Conservation (phyloP, 495 filamentous ascomycete genomes). For the Neurospora tetraspora region DNA sequence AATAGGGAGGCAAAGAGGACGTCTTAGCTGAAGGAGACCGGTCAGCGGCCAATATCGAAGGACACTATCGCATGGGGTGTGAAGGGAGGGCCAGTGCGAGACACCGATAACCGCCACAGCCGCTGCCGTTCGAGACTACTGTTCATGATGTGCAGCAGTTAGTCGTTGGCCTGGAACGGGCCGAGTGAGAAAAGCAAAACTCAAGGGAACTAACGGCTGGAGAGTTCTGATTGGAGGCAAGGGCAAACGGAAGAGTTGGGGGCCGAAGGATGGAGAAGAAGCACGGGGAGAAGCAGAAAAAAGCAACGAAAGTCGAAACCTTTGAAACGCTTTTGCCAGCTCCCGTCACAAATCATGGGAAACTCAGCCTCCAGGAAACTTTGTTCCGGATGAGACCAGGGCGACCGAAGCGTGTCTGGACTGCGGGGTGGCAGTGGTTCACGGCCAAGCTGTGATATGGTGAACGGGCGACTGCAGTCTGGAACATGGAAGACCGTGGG, state of each 20-base stretch:
- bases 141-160: not conserved
- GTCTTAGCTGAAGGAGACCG: not conserved
- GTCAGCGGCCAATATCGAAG: not conserved
- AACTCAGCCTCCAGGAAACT: not conserved
- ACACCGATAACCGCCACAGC: not conserved
- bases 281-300: not conserved
- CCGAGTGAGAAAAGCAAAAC: not conserved
- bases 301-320: not conserved
- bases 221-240: not conserved
- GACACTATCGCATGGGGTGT: not conserved
- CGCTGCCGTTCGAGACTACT: not conserved
- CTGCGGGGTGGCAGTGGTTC: not conserved
- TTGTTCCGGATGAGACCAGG: not conserved
- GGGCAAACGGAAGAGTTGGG: not conserved
- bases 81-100: not conserved
- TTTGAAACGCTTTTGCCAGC: not conserved
- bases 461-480: not conserved
- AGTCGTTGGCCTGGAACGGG: not conserved
- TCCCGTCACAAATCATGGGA: not conserved
- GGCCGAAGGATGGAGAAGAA: not conserved
- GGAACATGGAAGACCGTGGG: not conserved
- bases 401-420: not conserved
- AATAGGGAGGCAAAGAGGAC: not conserved
- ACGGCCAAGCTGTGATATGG: not conserved
- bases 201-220: not conserved